Conservation (phyloP, 2,329 filamentous ascomycete genomes). For the Cercospora zeae-maydis region DNA sequence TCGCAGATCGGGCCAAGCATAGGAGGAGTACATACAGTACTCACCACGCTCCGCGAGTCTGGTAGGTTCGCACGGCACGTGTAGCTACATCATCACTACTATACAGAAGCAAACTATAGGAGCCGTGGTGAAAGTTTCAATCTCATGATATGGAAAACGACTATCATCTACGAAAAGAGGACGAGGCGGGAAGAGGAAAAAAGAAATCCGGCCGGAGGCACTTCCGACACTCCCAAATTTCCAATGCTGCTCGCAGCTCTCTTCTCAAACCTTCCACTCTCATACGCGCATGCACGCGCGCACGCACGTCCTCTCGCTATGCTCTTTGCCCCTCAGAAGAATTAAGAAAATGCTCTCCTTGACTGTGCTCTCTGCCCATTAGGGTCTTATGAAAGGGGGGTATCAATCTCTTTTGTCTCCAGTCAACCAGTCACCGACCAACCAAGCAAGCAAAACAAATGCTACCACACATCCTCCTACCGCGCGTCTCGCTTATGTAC, state of each 20-base stretch:
- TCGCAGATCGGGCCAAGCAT: not conserved
- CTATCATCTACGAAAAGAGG: slow-evolving; percentile 1
- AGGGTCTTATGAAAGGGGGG: not conserved
- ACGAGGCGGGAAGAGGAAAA: too few relatives aligned
- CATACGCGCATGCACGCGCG: not conserved
- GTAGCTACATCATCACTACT: not conserved
- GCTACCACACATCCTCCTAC: not conserved
- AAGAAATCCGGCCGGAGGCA: not conserved
- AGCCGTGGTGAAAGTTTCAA: not conserved
- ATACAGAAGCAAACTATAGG: not conserved
- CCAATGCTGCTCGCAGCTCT: not conserved
- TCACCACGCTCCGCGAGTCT: not conserved
- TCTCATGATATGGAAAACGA: not conserved
- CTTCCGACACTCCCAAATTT: not conserved
- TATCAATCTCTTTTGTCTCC: slow-evolving; percentile 1
- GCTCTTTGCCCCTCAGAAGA: not conserved
- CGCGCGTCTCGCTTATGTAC: not conserved
- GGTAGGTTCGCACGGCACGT: not conserved
- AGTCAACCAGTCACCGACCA: not conserved
- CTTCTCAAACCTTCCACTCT: not conserved
- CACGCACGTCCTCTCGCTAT: not conserved
- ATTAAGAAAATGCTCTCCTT: not conserved
- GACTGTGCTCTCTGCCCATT: slow-evolving; percentile 1
- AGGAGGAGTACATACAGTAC: not conserved
- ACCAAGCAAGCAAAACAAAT: not conserved